Conservation (phyloP, 495 filamentous ascomycete genomes). For the Hyaloscypha hepaticicola region DNA sequence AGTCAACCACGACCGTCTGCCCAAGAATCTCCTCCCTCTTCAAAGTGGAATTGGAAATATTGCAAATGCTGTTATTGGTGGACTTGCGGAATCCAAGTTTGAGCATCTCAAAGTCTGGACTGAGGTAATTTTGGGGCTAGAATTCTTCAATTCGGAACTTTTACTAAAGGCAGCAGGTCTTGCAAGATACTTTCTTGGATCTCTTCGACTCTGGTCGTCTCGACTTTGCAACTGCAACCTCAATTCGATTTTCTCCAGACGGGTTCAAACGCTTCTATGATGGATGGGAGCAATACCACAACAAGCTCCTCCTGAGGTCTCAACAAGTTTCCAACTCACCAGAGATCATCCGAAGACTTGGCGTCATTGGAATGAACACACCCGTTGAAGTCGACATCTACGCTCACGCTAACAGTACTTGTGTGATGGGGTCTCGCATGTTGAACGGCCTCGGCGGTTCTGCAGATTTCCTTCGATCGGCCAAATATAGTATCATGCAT, state of each 20-base stretch:
- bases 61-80: constrained; percentile 88
- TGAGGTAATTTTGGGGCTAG: constrained; percentile 43
- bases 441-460: constrained; percentile 87
- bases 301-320: constrained; percentile 82
- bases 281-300: constrained; percentile 75
- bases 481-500: constrained; percentile 95
- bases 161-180: constrained; percentile 45
- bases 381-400: constrained; percentile 94
- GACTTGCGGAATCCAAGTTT: constrained; percentile 81
- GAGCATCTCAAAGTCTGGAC: constrained; percentile 89
- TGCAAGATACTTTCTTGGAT: constrained; percentile 92
- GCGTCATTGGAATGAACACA: constrained; percentile 94
- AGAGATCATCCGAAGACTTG: constrained; percentile 86
- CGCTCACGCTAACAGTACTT: constrained; percentile 89
- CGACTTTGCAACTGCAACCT: constrained; percentile 89
- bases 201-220: constrained; percentile 89
- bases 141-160: not conserved
- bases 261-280: constrained; percentile 93
- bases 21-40: constrained; percentile 74
- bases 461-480: constrained; percentile 80
- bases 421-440: constrained; percentile 90
- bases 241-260: constrained; percentile 86
- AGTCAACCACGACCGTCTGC: constrained; percentile 73
- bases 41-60: constrained; percentile 94
- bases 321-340: constrained; percentile 92